Conservation (phyloP, 2,329 filamentous ascomycete species). For the Exophiala viscosa region DNA sequence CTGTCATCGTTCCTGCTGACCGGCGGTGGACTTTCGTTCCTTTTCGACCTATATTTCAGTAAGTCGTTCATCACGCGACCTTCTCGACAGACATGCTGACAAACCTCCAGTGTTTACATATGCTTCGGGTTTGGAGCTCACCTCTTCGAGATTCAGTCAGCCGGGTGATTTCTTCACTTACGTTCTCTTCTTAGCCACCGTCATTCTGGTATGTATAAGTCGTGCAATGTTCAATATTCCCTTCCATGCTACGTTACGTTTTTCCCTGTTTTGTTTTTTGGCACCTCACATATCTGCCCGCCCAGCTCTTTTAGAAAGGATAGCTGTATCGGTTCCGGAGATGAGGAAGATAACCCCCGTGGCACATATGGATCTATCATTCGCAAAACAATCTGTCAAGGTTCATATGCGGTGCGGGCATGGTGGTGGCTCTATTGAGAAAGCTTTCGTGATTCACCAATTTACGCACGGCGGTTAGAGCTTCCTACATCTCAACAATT, state of each 20-base stretch:
- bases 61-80: constrained; percentile 32
- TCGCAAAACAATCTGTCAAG: constrained; percentile 57
- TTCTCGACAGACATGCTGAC: constrained; percentile 32
- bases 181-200: constrained; percentile 64
- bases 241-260: constrained; percentile 5
- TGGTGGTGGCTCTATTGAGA: constrained; percentile 74
- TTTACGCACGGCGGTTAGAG: constrained; percentile 60
- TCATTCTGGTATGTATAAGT: constrained; percentile 71
- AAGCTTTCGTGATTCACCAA: constrained; percentile 53
- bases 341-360: constrained; percentile 75
- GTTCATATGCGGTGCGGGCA: constrained; percentile 65
- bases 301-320: constrained; percentile 54
- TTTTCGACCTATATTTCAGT: constrained; percentile 73
- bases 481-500: constrained; percentile 56
- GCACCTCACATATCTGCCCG: constrained; percentile 75
- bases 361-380: constrained; percentile 60
- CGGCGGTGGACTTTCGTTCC: constrained; percentile 52
- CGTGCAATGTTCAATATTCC: constrained; percentile 24
- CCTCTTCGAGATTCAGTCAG: constrained; percentile 66
- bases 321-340: constrained; percentile 80
- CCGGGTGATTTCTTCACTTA: constrained; percentile 81
- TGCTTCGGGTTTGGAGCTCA: constrained; percentile 67
- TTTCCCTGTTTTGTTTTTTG: constrained; percentile 17
- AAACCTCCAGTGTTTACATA: constrained; percentile 65
- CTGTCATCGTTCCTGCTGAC: constrained; percentile 59